These are phyloP conservation scores for Abrus pulchellus DNA, from an alignment of 306 rosid species.

Conservation along the genomic window DNA sequence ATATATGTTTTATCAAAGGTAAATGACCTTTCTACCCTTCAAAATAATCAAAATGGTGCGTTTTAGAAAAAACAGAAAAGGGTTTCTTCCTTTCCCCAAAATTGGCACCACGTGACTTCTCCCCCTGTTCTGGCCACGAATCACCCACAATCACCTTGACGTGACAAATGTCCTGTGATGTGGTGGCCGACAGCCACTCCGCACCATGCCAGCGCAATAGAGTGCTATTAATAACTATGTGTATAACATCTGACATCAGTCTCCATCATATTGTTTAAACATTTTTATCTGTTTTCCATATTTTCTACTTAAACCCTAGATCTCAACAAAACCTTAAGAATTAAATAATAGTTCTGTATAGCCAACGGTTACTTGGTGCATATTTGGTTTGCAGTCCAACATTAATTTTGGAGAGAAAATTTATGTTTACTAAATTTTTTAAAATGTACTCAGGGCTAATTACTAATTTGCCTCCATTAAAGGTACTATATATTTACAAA, in stretches of 20 bases:
- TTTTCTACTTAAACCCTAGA: not conserved
- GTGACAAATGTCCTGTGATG: too few species aligned
- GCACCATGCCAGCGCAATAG: too few species aligned
- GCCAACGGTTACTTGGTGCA: not conserved
- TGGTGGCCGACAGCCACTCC: too few species aligned
- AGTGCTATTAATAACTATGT: too few species aligned
- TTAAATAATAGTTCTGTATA: not conserved
- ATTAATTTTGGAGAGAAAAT: not conserved
- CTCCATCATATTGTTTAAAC: not conserved
- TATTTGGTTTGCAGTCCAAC: not conserved
- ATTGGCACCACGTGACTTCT: too few species aligned
- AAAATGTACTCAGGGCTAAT: not conserved
- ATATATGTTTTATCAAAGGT: too few species aligned
- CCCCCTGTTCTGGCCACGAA: too few species aligned
- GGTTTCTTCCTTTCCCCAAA: too few species aligned
- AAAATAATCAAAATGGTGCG: too few species aligned
- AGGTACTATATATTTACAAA: not conserved
- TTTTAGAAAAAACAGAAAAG: too few species aligned
- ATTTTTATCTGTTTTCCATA: not conserved
- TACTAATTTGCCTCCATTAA: not conserved
- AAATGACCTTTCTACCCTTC: too few species aligned
- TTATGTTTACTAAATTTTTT: not conserved
- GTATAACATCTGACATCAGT: not conserved
- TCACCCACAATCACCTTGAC: too few species aligned
- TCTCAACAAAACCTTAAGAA: not conserved